Evolutionary conservation across 73 alveolate genomes (phyloP), one percentile per base, ranked within the genome.

Genomic region (Stentor coeruleus): DNA sequence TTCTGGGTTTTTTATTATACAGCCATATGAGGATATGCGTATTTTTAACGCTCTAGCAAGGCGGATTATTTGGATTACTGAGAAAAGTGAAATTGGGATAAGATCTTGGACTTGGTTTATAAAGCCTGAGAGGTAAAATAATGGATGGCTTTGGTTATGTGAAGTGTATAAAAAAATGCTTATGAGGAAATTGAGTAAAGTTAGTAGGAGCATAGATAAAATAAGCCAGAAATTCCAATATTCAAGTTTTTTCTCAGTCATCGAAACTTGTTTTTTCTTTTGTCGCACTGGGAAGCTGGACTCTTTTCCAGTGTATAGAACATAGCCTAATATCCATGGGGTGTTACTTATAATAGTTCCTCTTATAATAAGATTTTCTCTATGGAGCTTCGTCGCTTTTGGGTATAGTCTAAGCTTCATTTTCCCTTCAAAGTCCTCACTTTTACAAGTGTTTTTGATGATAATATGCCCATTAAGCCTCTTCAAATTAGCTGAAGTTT

Each of bases 381-480:
- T 28, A 11, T 26, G 14, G 37, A 66, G n/a, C 36, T 11, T 14
- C 49, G n/a, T 31, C 1, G 79, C 40, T 31, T 66, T 66, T 20
- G 79, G 79, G 20, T 11, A 49, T 20, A 26, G 15, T 66, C 79
- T 20, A 26, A 66, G 11, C 1, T 66, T 66, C 33, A 66, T 66
- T 33, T 66, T 66, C 79, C 79, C 79, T 66, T 20, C 33, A 66
- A 66, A 66, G n/a, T 66, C 37, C 79, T 66, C 15, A 20, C 15
- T 33, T 31, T 66, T 66, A 26, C 79, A 28, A 37, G 36, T 20
- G 41, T 66, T 20, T 26, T 20, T 28, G 0, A 66, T 40, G 1
- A 11, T 33, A 33, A 66, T 66, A 26, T 20, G n/a, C 15, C 37
- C 79, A 66, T 66, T 31, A 20, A 66, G 37, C 37, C 37, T 66